Evolutionary conservation across 345 rosid genomes (phyloP).

Genomic region (Psidium guajava): DNA sequence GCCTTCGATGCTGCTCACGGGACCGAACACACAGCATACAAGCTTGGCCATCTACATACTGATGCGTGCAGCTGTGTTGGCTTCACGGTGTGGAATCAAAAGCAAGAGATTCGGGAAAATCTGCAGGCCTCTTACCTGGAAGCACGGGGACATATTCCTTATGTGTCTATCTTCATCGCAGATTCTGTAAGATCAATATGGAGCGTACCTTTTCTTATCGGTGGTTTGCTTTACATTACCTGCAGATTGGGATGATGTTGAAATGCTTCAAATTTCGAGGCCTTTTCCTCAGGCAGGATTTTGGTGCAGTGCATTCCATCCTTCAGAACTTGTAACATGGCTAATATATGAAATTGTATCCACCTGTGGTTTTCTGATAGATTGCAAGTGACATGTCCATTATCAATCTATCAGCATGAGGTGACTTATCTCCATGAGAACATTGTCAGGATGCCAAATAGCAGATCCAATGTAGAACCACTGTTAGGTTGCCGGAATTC

Average conservation of each 20-base stretch:
- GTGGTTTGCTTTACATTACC: background rate
- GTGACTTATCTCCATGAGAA: background rate
- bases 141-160: slow-evolving; percentile 87
- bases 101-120: slow-evolving; percentile 63
- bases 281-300: background rate
- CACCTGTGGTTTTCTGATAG: background rate
- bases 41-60: slow-evolving; percentile 84
- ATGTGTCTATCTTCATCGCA: slow-evolving; percentile 96
- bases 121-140: slow-evolving; percentile 98
- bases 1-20: slow-evolving; percentile 90
- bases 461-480: background rate
- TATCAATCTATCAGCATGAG: background rate
- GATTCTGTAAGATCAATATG: slow-evolving; percentile 48
- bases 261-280: background rate
- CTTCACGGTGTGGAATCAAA: slow-evolving; percentile 88
- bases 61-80: slow-evolving; percentile 91
- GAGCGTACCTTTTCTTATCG: background rate
- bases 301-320: background rate
- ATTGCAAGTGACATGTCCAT: background rate
- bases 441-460: background rate
- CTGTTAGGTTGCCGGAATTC: background rate
- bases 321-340: background rate
- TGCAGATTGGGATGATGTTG: background rate
- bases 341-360: background rate
- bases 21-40: slow-evolving; percentile 69